Evolutionary conservation across 768 basidiomycete genomes (phyloP).

Genomic region (Amanita polypyramis): DNA sequence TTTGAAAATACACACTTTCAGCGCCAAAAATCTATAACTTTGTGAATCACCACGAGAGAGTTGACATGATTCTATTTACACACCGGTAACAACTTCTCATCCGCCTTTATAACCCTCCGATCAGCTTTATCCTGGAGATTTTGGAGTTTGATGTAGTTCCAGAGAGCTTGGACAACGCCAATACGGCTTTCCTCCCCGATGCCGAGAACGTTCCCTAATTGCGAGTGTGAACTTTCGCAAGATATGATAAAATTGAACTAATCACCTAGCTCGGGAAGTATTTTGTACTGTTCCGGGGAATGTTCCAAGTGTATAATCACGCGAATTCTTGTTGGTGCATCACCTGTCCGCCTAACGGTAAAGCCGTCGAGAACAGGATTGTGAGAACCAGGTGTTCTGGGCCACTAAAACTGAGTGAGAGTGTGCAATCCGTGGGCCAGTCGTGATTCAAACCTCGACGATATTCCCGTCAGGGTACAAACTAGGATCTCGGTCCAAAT

Average conservation of each 20-base stretch:
- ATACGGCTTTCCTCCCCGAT: conserved; percentile 80
- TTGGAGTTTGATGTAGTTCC: conserved; percentile 87
- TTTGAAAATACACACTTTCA: conserved; percentile 65
- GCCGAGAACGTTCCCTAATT: conserved; percentile 46
- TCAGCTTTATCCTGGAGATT: conserved; percentile 78
- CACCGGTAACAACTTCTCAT: conserved; percentile 59
- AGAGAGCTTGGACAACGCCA: conserved; percentile 73
- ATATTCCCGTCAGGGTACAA: conserved; percentile 81
- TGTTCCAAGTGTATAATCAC: conserved; percentile 85
- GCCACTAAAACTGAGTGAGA: conserved; percentile 38
- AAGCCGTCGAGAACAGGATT: conserved; percentile 76
- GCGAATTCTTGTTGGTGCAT: conserved; percentile 64
- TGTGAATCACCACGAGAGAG: not conserved
- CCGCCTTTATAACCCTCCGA: conserved; percentile 56
- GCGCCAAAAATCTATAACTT: conserved; percentile 51
- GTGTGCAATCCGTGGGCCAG: not conserved
- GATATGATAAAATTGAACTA: conserved; percentile 6
- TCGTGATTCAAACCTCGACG: conserved; percentile 55
- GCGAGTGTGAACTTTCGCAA: conserved; percentile 1
- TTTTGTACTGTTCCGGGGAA: conserved; percentile 76
- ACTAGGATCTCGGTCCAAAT: conserved; percentile 76
- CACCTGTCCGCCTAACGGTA: conserved; percentile 73
- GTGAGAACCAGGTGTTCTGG: conserved; percentile 41
- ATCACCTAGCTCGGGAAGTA: conserved; percentile 65
- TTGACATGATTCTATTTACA: conserved; percentile 9